A percentile compares a stretch with the other conserved stretches of the same genome.
phyloP scores from a whole-genome alignment of 306 rosid genomes.

The Cucumis cinereus region DNA sequence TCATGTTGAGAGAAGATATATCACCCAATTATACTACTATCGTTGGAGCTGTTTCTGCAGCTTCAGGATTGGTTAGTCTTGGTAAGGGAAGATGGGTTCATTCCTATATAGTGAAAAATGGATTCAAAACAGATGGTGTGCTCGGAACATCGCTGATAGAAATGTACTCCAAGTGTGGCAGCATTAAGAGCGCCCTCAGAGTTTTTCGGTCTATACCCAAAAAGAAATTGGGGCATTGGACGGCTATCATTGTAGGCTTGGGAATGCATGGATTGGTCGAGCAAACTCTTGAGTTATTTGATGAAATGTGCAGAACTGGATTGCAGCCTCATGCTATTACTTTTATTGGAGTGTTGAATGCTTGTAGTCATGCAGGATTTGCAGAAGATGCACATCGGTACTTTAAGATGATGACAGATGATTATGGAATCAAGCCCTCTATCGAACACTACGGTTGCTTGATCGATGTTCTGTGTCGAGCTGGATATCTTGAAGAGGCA shows the following conservation, averaged over 20 bases:
- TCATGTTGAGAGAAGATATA: conserved; percentile 25
- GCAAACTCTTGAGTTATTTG: conserved; percentile 32
- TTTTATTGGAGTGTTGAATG: conserved; percentile 47
- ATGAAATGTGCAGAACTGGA: conserved; percentile 28
- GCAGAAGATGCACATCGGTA: conserved; percentile 27
- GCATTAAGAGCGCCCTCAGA: conserved; percentile 29
- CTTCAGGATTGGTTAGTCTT: conserved; percentile 29
- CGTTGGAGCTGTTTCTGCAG: conserved; percentile 30
- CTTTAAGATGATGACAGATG: conserved; percentile 35
- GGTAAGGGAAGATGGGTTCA: conserved; percentile 43
- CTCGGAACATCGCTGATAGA: conserved; percentile 39
- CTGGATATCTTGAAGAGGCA: conserved; percentile 48
- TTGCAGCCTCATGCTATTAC: conserved; percentile 41
- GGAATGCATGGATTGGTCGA: conserved; percentile 53
- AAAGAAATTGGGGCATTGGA: conserved; percentile 55
- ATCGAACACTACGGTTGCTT: conserved; percentile 53
- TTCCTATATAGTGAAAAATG: conserved; percentile 33
- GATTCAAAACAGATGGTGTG: conserved; percentile 36
- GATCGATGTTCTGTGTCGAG: conserved; percentile 43
- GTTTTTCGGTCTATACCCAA: conserved; percentile 20
- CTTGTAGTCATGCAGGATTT: conserved; percentile 52
- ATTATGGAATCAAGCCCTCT: conserved; percentile 37
- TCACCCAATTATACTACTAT: conserved; percentile 36
- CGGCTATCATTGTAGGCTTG: conserved; percentile 37
- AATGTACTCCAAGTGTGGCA: conserved; percentile 52